Evolutionary conservation across 139 green algal species (phyloP), one percentile per base, ranked within the genome.

Genomic region (Edaphochlamys debaryana): DNA sequence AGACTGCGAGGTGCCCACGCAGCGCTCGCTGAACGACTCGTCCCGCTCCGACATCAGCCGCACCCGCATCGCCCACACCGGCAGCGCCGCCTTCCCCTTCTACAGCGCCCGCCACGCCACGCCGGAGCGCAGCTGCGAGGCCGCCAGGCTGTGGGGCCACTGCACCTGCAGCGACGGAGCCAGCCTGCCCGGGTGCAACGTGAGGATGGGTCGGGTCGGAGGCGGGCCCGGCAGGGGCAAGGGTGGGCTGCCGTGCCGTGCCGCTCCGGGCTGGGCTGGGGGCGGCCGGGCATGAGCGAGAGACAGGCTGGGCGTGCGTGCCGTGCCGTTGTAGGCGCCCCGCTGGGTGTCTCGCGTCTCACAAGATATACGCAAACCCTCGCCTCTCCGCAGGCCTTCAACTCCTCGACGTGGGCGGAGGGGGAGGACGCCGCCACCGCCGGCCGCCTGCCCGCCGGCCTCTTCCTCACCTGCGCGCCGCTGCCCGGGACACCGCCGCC

Each of bases 131-230:
- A 19, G 9, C 38, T 80, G 73, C 37, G 27, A 80, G 6, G 38
- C 25, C 37, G 56, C 50, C 9, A 56, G 56, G 27, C 29, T 80
- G 52, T 70, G 29, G 37, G 73, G 73, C 13, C 62, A 56, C 56
- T 80, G 73, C 56, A 27, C 32, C 27, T 80, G 73, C 73, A 38
- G 69, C 34, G 73, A 80, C 58, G 73, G 73, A 27, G 37, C 5
- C 73, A 56, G 37, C 7, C 30, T 68, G 73, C 73, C 73, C 7
- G 73, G 73, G 1, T 80, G 73, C 56, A 56, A 80, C 32, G 73
- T 80, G 30, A 73, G 67, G 19, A 13, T 23, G 4, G 34, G 36
- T 34, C 8, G 66, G 66, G 66, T 11, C 27, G 36, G 40, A n/a
- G 20, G 9, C 4, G 23, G 62, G 23, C 15, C 11, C 52, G 25